Evolutionary conservation across 305 asterid species (phyloP).

Genomic region (Rubia tinctorum): DNA sequence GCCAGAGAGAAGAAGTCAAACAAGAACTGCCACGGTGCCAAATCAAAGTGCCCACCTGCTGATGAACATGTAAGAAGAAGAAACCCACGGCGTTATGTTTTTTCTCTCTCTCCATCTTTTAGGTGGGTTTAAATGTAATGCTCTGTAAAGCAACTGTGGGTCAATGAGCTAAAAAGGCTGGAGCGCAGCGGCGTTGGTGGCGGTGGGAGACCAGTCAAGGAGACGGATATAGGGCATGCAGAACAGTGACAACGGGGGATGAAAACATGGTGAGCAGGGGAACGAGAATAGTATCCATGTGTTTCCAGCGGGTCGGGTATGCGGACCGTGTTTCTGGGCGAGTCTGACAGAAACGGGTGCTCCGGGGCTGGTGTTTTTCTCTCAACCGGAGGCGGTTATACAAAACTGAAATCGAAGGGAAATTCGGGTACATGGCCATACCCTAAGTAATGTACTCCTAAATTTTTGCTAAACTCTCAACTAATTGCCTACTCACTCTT

Average conservation of each 20-base stretch:
- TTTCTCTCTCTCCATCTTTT: not conserved
- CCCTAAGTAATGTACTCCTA: not conserved
- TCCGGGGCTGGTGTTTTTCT: slow-evolving; percentile 80
- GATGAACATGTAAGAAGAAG: slow-evolving; percentile 19
- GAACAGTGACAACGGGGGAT: slow-evolving; percentile 10
- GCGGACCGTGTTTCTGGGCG: slow-evolving; percentile 69
- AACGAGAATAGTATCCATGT: slow-evolving; percentile 4
- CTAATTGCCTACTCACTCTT: not conserved
- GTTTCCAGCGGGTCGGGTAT: slow-evolving; percentile 47
- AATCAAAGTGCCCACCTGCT: too few relatives aligned
- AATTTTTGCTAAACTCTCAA: not conserved
- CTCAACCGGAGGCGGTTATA: slow-evolving; percentile 35
- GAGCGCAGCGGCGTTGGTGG: slow-evolving; percentile 21
- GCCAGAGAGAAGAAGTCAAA: too few relatives aligned
- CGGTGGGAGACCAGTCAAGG: slow-evolving; percentile 32
- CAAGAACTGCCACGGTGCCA: too few relatives aligned
- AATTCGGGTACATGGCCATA: slow-evolving; percentile 43
- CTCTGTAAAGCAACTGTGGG: slow-evolving; percentile 24
- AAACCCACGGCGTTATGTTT: not conserved
- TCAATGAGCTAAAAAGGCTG: slow-evolving; percentile 43
- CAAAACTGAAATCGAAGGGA: slow-evolving; percentile 32
- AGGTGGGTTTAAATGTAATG: not conserved
- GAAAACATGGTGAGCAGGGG: slow-evolving; percentile 10
- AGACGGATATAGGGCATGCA: slow-evolving; percentile 21
- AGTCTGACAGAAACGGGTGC: slow-evolving; percentile 41